Conservation (phyloP, 805 yeast species). For the Schizosaccharomyces lindneri region DNA sequence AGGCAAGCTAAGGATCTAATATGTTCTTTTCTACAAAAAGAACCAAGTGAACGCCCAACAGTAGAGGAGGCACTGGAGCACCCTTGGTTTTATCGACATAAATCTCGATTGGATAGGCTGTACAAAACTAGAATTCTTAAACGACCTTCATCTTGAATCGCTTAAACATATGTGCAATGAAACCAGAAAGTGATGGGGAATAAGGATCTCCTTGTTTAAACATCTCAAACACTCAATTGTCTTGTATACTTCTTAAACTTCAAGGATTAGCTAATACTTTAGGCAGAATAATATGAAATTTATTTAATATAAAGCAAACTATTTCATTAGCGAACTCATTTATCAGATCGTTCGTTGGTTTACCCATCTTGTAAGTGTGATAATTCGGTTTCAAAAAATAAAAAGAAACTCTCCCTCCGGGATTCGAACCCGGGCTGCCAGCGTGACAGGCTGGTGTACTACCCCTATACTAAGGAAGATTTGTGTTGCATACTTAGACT, state of each 20-base stretch:
- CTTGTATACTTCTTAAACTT: too few species aligned
- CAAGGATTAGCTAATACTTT: too few species aligned
- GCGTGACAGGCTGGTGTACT: background rate
- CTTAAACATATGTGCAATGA: background rate
- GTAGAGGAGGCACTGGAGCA: conserved; percentile 20
- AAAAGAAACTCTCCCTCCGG: conserved; percentile 1
- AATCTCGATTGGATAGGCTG: conserved; percentile 15
- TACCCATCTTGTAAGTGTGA: too few species aligned
- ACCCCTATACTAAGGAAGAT: background rate
- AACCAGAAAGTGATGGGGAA: too few species aligned
- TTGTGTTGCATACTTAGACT: too few species aligned
- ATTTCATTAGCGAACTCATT: too few species aligned
- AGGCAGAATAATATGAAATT: too few species aligned
- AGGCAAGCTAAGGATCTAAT: conserved; percentile 23
- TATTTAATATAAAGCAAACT: too few species aligned
- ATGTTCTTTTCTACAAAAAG: conserved; percentile 16
- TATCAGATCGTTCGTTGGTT: too few species aligned
- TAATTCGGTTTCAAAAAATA: too few species aligned
- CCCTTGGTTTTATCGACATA: conserved; percentile 24
- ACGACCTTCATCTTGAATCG: background rate
- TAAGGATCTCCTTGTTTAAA: too few species aligned
- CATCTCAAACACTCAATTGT: too few species aligned
- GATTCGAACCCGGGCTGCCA: background rate
- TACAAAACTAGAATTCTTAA: conserved; percentile 11
- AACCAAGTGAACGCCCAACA: conserved; percentile 17